Conservation (phyloP, 2,329 filamentous ascomycete genomes). For the Ophiostoma populinum region DNA sequence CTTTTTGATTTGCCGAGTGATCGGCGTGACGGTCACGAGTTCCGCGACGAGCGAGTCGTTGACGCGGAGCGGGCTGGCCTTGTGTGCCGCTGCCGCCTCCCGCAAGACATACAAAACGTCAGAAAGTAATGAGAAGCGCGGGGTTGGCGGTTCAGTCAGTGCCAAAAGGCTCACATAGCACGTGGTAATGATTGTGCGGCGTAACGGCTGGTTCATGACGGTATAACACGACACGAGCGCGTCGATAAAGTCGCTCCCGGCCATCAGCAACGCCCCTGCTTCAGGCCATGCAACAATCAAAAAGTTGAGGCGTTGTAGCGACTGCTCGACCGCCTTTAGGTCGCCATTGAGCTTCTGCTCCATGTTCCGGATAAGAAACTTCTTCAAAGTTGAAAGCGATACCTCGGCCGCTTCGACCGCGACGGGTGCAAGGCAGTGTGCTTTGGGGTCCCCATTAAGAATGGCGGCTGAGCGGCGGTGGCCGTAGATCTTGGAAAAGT, state of each 20-base stretch:
- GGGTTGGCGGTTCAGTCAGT: conserved; percentile 45
- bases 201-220: conserved; percentile 43
- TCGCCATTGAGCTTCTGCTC: conserved; percentile 35
- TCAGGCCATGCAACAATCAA: conserved; percentile 44
- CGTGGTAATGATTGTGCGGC: conserved; percentile 52
- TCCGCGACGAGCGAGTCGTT: conserved; percentile 64
- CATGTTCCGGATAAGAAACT: conserved; percentile 40
- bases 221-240: conserved; percentile 49
- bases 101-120: conserved; percentile 77
- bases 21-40: conserved; percentile 62
- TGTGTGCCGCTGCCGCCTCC: conserved; percentile 47
- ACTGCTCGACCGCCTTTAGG: conserved; percentile 34
- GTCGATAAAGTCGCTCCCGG: conserved; percentile 78
- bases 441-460: conserved; percentile 12
- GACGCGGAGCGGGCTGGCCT: conserved; percentile 33
- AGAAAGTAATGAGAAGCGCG: conserved; percentile 57
- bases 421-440: conserved; percentile 29
- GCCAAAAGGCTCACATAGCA: conserved; percentile 60
- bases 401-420: conserved; percentile 32
- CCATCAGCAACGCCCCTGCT: conserved; percentile 48
- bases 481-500: conserved; percentile 49
- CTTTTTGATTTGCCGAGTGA: conserved; percentile 46
- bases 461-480: conserved; percentile 41
- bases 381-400: conserved; percentile 42
- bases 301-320: conserved; percentile 41